Conservation (phyloP, 768 basidiomycete genomes). For the Punctularia strigosozonata region DNA sequence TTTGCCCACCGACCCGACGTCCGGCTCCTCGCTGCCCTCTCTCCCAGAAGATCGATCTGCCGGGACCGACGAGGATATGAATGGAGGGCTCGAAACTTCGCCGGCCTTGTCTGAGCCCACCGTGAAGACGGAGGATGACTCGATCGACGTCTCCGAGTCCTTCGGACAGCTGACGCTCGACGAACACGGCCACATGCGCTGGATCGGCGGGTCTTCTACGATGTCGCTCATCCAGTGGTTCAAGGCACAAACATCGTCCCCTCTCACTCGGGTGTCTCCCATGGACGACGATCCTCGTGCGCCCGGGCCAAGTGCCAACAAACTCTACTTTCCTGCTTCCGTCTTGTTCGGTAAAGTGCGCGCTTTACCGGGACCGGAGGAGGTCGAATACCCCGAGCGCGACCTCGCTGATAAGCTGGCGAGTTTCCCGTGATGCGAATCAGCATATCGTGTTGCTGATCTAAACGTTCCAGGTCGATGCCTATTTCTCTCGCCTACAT, state of each 20-base stretch:
- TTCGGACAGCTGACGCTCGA: conserved; percentile 83
- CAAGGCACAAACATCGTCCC: conserved; percentile 61
- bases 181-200: conserved; percentile 82
- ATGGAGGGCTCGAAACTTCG: conserved; percentile 7
- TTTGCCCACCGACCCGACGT: conserved; percentile 8
- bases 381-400: conserved; percentile 78
- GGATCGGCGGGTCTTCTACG: conserved; percentile 87
- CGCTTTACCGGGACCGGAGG: conserved; percentile 72
- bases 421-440: conserved; percentile 16
- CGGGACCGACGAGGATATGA: conserved; percentile 1
- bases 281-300: conserved; percentile 76
- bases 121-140: conserved; percentile 52
- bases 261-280: conserved; percentile 66
- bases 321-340: conserved; percentile 79
- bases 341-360: conserved; percentile 81
- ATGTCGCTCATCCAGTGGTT: conserved; percentile 90
- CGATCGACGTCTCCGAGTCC: conserved; percentile 76
- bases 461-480: conserved; percentile 50
- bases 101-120: conserved; percentile 10
- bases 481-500: conserved; percentile 81
- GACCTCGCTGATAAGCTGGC: conserved; percentile 84
- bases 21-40: conserved; percentile 4
- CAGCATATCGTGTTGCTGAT: conserved; percentile 9
- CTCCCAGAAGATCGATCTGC: conserved; percentile 3
- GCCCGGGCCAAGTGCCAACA: conserved; percentile 71